Evolutionary conservation across 148 eudicot species (phyloP).

Genomic region (Simmondsia chinensis): DNA sequence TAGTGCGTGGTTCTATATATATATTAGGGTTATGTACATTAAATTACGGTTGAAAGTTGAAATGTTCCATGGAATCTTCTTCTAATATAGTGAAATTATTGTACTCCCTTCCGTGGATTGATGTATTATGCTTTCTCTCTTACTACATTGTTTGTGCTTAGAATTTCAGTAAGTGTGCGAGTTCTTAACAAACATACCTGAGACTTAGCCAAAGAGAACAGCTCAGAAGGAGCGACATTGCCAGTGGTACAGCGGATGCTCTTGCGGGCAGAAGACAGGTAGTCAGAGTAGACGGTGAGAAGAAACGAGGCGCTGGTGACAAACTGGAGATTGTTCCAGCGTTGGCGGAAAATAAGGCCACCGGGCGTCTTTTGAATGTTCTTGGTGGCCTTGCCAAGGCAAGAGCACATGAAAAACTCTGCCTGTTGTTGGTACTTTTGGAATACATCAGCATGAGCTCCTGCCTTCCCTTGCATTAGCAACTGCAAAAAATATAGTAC

Average conservation of each 20-base stretch:
- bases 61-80: no score
- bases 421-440: slow-evolving; percentile 79
- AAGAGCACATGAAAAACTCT: slow-evolving; percentile 66
- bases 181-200: no score
- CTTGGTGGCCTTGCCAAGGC: slow-evolving; percentile 61
- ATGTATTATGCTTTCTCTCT: no score
- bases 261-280: slow-evolving; percentile 21
- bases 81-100: no score
- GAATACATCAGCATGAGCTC: slow-evolving; percentile 40
- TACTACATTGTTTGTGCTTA: no score
- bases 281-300: slow-evolving; percentile 27
- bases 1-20: no score
- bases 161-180: no score
- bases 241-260: slow-evolving; percentile 21
- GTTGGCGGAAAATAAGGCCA: slow-evolving; percentile 51
- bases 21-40: no score
- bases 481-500: slow-evolving; percentile 18
- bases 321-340: slow-evolving; percentile 81
- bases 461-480: slow-evolving; percentile 53
- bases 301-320: slow-evolving; percentile 35
- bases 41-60: no score
- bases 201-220: slow-evolving; percentile 51
- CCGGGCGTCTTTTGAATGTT: slow-evolving; percentile 30
- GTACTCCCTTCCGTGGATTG: no score
- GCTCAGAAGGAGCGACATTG: slow-evolving; percentile 18